Evolutionary conservation across 2,329 filamentous ascomycete genomes (phyloP), one percentile per base, ranked within the genome.

Genomic region (Aspergillus alliaceus): DNA sequence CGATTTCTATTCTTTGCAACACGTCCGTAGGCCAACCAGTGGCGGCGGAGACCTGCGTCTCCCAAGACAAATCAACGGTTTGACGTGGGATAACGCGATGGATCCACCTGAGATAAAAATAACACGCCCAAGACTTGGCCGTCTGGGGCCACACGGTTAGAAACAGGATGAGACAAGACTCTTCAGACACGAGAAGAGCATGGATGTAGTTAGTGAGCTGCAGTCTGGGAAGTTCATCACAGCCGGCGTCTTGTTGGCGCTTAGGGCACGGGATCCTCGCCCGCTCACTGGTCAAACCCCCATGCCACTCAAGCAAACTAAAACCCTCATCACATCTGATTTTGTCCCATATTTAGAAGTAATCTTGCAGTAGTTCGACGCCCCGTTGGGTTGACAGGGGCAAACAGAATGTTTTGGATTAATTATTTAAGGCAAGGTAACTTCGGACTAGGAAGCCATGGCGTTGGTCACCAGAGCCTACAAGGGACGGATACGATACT

Each of bases 191-290:
- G 42, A 44, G 40, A 44, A 18, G 24, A 24, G 24, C 15, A 27
- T 44, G 40, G 14, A 27, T 44, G 8, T 27, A 15, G 40, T 27
- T 44, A 44, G 40, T 29, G 24, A 64, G 61, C 66, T 72, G 69
- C 69, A 70, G 58, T 60, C 64, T 59, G 49, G 52, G 51, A 32
- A 58, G 64, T 67, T 67, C 65, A 69, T 73, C 70, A 73, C 70
- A 70, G 63, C 47, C 65, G 65, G 64, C 60, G 65, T 66, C 44
- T 52, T 61, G 58, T 64, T 59, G 66, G 70, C 70, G 70, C 70
- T 64, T 72, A 69, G 54, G 40, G 40, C 24, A 44, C 15, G 40
- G 40, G 40, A 44, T 44, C 51, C 37, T 14, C 56, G 57, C 32
- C 20, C 48, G 56, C 59, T 66, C 42, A 66, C 51, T 62, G 64